phyloP scores from a whole-genome alignment of 1,284 basidiomycete species.

The Xerocomus nothofagi region DNA sequence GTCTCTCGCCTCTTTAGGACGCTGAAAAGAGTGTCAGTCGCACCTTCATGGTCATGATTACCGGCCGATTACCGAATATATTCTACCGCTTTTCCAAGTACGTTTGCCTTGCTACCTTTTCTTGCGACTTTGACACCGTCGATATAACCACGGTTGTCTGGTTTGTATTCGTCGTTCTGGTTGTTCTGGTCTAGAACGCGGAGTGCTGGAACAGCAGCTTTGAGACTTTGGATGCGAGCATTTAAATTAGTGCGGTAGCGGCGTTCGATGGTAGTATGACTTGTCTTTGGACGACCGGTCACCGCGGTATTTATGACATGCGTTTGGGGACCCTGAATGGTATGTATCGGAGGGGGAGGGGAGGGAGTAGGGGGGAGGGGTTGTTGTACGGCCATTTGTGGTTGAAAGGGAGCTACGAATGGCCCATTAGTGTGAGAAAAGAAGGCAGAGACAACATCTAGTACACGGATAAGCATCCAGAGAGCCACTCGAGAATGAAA shows the following conservation, averaged over 20 bases:
- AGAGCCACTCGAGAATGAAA: not conserved
- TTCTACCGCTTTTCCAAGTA: conserved; percentile 80
- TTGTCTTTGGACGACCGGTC: conserved; percentile 70
- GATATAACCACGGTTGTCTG: conserved; percentile 74
- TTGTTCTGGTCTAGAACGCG: conserved; percentile 64
- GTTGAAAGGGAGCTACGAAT: conserved; percentile 30
- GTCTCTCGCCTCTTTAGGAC: conserved; percentile 74
- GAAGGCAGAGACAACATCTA: conserved; percentile 22
- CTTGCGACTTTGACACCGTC: conserved; percentile 82
- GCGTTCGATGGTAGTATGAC: conserved; percentile 90
- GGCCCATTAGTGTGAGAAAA: conserved; percentile 31
- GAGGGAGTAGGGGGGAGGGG: conserved; percentile 36
- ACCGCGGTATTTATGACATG: conserved; percentile 29
- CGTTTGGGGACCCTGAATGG: conserved; percentile 23
- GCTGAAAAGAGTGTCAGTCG: conserved; percentile 33
- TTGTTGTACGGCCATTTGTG: conserved; percentile 23
- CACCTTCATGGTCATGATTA: not conserved
- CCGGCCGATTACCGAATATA: conserved; percentile 57
- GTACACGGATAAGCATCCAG: not conserved
- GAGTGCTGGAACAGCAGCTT: conserved; percentile 80
- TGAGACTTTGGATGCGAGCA: conserved; percentile 81
- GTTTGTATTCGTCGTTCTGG: conserved; percentile 50
- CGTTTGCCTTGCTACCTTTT: conserved; percentile 82
- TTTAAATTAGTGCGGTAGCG: conserved; percentile 90
- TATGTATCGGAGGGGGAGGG: conserved; percentile 37